Conservation (phyloP, 139 green algal species). For the Limnomonas spitsbergensis region DNA sequence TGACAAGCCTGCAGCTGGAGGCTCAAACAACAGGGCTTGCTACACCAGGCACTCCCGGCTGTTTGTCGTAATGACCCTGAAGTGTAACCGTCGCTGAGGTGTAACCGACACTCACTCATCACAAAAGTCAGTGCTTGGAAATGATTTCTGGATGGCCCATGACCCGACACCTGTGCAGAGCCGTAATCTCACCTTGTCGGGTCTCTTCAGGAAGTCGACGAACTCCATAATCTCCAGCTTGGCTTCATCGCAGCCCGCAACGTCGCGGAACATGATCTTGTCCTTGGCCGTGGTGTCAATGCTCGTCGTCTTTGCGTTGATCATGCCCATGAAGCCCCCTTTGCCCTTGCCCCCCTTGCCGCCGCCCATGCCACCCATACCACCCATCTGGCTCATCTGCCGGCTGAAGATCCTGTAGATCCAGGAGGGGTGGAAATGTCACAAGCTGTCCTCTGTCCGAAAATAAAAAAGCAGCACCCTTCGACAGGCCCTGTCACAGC, state of each 20-base stretch:
- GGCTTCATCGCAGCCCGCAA: conserved; percentile 94
- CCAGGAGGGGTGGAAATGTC: not conserved
- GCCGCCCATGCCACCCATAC: conserved; percentile 19
- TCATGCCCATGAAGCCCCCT: conserved; percentile 77
- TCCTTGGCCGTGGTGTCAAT: conserved; percentile 89
- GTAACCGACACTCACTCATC: no score
- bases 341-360: conserved; percentile 46
- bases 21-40: no score
- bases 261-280: conserved; percentile 66
- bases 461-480: no score
- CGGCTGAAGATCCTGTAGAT: conserved; percentile 39
- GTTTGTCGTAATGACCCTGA: no score
- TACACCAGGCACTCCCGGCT: no score
- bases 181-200: conserved; percentile 69
- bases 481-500: no score
- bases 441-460: no score
- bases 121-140: no score
- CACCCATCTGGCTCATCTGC: conserved; percentile 50
- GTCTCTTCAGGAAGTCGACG: conserved; percentile 91
- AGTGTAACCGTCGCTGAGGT: no score
- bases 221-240: conserved; percentile 96
- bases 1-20: no score
- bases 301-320: conserved; percentile 51
- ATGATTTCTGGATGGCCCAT: no score
- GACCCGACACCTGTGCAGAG: no score